A percentile compares a stretch with the other conserved stretches of the same genome.
These are phyloP conservation scores for Panicum miliaceum DNA, from an alignment of 176 grass and related monocot genomes.

Conservation along the genomic window DNA sequence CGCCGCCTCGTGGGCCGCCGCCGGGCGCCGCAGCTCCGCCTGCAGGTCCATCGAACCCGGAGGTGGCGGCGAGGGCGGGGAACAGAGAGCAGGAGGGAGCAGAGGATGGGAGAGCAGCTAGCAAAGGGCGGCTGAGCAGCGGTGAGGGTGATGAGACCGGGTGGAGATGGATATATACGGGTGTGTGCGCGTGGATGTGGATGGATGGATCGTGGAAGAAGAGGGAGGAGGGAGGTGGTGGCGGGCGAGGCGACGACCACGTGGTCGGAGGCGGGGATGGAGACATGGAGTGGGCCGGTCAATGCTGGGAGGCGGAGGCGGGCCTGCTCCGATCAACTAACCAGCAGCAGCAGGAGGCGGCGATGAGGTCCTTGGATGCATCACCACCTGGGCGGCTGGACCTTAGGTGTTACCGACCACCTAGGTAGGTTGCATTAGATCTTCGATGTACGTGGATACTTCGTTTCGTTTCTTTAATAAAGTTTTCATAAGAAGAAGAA, in stretches of 20 bases:
- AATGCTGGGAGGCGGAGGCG: constrained; percentile 34
- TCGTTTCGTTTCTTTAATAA: too few species aligned
- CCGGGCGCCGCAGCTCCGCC: not conserved
- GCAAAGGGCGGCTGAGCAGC: not conserved
- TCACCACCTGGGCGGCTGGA: not conserved
- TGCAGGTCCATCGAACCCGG: constrained; percentile 10
- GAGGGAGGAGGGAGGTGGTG: not conserved
- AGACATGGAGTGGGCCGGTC: constrained; percentile 15
- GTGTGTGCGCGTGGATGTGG: not conserved
- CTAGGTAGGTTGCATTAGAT: too few species aligned
- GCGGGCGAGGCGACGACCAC: not conserved
- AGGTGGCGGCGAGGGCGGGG: not conserved
- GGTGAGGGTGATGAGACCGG: not conserved
- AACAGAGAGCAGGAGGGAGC: too few species aligned
- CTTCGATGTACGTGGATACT: too few species aligned
- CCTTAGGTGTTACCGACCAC: constrained; percentile 3
- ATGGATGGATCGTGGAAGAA: not conserved
- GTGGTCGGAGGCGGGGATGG: not conserved
- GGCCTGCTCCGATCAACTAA: too few species aligned
- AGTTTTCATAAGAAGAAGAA: too few species aligned
- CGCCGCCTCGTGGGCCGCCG: constrained; percentile 27
- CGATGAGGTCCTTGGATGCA: not conserved
- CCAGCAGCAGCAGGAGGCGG: not conserved
- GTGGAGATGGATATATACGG: not conserved
- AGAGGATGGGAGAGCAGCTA: too few species aligned